Conservation (phyloP, 805 yeast genomes). For the Candida cerambycidarum region DNA sequence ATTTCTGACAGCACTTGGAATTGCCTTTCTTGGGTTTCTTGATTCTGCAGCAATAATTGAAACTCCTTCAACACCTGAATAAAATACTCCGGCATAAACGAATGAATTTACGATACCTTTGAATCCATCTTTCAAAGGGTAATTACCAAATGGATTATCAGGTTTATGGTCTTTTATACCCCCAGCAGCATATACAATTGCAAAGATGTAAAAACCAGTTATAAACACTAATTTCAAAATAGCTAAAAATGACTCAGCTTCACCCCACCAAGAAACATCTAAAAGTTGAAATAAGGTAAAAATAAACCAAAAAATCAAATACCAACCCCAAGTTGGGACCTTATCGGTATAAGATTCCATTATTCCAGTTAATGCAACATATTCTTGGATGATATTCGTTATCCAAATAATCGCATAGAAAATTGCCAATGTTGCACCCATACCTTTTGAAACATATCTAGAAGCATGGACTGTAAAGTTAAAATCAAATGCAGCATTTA, state of each 20-base stretch:
- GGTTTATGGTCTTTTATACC: conserved; percentile 24
- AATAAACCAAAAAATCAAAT: conserved; percentile 38
- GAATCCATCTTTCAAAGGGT: conserved; percentile 33
- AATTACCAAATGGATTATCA: conserved; percentile 24
- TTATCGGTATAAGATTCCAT: conserved; percentile 43
- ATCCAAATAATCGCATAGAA: conserved; percentile 45
- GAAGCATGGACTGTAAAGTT: conserved; percentile 46
- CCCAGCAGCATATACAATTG: conserved; percentile 25
- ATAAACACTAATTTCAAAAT: conserved; percentile 23
- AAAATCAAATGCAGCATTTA: conserved; percentile 37
- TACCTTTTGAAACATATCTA: conserved; percentile 36
- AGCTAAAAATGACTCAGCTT: conserved; percentile 27
- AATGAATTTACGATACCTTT: conserved; percentile 42
- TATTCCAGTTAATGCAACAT: conserved; percentile 46
- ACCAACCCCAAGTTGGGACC: conserved; percentile 46
- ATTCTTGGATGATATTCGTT: conserved; percentile 37
- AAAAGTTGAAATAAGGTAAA: conserved; percentile 36
- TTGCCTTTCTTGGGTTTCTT: conserved; percentile 30
- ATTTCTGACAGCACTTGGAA: conserved; percentile 29
- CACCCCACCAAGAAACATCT: conserved; percentile 38
- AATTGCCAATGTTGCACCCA: conserved; percentile 41
- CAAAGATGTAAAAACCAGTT: conserved; percentile 20
- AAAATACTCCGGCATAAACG: conserved; percentile 44
- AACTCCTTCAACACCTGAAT: conserved; percentile 32
- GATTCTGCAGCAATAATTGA: conserved; percentile 31